phyloP scores from a whole-genome alignment of 2,329 filamentous ascomycete species.

The Aspergillus versicolor region DNA sequence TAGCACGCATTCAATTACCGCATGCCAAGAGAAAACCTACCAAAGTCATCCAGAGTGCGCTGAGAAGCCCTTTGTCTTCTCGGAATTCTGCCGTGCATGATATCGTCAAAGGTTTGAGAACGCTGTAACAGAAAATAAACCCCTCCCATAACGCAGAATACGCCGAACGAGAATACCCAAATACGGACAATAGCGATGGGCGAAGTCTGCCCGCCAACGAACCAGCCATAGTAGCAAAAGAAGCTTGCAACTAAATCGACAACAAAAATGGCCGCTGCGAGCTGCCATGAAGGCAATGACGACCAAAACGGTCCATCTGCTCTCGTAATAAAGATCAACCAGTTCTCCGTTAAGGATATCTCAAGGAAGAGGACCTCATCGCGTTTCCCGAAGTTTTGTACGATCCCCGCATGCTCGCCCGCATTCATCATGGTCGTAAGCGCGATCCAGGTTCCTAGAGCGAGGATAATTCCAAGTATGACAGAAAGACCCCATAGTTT shows the following conservation, averaged over 20 bases:
- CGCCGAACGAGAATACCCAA: slow-evolving; percentile 87
- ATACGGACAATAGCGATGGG: slow-evolving; percentile 84
- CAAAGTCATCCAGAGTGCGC: slow-evolving; percentile 83
- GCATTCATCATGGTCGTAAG: slow-evolving; percentile 77
- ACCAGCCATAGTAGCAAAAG: slow-evolving; percentile 84
- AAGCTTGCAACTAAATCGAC: slow-evolving; percentile 83
- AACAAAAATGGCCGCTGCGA: slow-evolving; percentile 32
- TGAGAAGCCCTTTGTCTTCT: slow-evolving; percentile 69
- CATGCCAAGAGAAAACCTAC: slow-evolving; percentile 53
- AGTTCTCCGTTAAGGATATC: slow-evolving; percentile 89
- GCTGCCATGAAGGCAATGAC: slow-evolving; percentile 80
- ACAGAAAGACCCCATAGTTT: slow-evolving; percentile 94
- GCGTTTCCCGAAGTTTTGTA: slow-evolving; percentile 81
- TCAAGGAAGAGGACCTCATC: slow-evolving; percentile 85
- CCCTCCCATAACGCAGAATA: slow-evolving; percentile 80
- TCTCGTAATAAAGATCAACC: slow-evolving; percentile 95
- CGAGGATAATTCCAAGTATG: slow-evolving; percentile 76
- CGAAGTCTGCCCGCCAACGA: slow-evolving; percentile 67
- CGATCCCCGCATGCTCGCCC: slow-evolving; percentile 73
- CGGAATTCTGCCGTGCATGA: slow-evolving; percentile 86
- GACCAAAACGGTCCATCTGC: slow-evolving; percentile 92
- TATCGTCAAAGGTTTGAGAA: slow-evolving; percentile 79
- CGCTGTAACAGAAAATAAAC: slow-evolving; percentile 80
- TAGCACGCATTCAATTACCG: slow-evolving; percentile 41
- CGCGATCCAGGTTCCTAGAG: slow-evolving; percentile 82